These are phyloP conservation scores for Eucalyptus caleyi DNA, from an alignment of 345 rosid genomes.

Conservation along the genomic window DNA sequence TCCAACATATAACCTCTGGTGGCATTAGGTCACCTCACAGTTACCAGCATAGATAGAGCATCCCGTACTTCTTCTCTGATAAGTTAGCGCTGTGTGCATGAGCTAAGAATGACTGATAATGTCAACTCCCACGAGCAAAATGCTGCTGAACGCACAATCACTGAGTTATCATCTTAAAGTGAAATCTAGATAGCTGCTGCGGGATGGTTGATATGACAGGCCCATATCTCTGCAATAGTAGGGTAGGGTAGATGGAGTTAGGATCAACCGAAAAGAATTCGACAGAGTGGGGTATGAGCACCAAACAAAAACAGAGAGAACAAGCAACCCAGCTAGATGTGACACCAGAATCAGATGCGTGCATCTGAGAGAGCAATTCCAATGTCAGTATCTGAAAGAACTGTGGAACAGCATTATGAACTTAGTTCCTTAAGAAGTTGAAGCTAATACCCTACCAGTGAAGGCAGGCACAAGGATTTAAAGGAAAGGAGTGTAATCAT, in stretches of 20 bases:
- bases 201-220: slow-evolving; percentile 96
- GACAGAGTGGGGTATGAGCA: neutral
- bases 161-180: slow-evolving; percentile 78
- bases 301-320: neutral
- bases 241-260: neutral
- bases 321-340: neutral
- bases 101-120: neutral
- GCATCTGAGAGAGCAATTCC: neutral
- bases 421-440: neutral
- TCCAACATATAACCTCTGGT: neutral
- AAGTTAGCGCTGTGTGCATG: neutral
- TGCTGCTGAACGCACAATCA: slow-evolving; percentile 4
- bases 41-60: neutral
- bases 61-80: neutral
- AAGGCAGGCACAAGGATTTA: neutral
- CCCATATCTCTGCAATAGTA: slow-evolving; percentile 66
- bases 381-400: neutral
- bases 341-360: neutral
- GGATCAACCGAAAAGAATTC: neutral
- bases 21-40: neutral
- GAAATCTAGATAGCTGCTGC: slow-evolving; percentile 96
- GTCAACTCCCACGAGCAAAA: neutral
- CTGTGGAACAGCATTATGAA: neutral
- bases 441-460: neutral
- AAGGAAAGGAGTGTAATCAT: neutral